Conservation (phyloP, 2,329 filamentous ascomycete species). For the Stagonosporopsis chrysanthemi region DNA sequence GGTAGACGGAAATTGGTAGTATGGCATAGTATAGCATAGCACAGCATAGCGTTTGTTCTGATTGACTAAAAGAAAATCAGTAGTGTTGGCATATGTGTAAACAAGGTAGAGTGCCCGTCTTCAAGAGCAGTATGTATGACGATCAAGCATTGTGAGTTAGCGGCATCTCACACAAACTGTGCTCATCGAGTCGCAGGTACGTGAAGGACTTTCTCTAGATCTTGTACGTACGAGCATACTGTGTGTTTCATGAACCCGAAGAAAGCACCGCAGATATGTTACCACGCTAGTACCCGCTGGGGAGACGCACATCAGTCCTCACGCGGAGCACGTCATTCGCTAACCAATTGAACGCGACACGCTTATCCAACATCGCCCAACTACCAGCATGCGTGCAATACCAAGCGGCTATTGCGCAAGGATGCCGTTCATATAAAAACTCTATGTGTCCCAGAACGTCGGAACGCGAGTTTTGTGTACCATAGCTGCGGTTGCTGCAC, state of each 20-base stretch:
- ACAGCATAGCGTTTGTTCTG: conserved; percentile 14
- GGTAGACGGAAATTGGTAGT: neutral
- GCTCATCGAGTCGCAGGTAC: neutral
- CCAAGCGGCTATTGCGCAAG: conserved; percentile 11
- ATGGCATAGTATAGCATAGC: conserved; percentile 21
- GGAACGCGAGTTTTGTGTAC: neutral
- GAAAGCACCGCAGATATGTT: conserved; percentile 2
- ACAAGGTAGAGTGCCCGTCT: neutral
- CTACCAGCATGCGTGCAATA: conserved; percentile 6
- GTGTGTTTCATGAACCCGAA: neutral
- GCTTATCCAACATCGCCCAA: conserved; percentile 18
- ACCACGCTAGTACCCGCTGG: conserved; percentile 5
- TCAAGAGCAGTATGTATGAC: neutral
- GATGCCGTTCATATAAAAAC: conserved; percentile 3
- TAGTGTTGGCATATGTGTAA: neutral
- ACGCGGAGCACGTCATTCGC: conserved; percentile 19
- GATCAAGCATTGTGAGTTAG: neutral
- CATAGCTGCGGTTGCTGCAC: neutral
- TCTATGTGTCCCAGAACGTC: neutral
- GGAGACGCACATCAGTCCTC: conserved; percentile 13
- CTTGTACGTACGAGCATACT: neutral
- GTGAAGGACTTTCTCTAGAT: neutral
- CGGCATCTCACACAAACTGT: neutral
- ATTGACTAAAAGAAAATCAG: neutral
- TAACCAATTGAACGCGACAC: conserved; percentile 10